phyloP scores from a whole-genome alignment of 2,329 filamentous ascomycete genomes.

The Pestalotiopsis sp. region DNA sequence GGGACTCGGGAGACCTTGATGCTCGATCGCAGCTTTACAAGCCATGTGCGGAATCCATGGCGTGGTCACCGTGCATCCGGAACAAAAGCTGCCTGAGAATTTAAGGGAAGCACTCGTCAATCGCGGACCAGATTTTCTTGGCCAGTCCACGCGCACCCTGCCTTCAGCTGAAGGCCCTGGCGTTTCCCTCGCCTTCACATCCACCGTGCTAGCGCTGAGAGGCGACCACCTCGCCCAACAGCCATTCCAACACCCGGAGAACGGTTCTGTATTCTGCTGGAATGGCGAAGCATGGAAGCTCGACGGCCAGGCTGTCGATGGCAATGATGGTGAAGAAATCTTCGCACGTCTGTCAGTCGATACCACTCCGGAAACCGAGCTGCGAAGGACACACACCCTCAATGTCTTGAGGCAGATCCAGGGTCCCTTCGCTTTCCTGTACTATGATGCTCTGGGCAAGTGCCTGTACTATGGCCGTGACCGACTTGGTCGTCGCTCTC shows the following conservation, averaged over 20 bases:
- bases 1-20: neutral
- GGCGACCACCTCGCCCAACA: conserved; percentile 71
- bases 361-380: conserved; percentile 23
- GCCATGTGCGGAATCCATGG: conserved; percentile 64
- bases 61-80: conserved; percentile 39
- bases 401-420: conserved; percentile 61
- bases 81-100: conserved; percentile 31
- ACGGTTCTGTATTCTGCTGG: conserved; percentile 81
- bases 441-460: conserved; percentile 63
- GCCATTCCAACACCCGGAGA: conserved; percentile 62
- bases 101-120: conserved; percentile 50
- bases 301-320: conserved; percentile 53
- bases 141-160: conserved; percentile 35
- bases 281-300: conserved; percentile 95
- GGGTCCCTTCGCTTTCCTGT: conserved; percentile 90
- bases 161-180: conserved; percentile 24
- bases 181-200: conserved; percentile 62
- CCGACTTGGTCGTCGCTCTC: conserved; percentile 80
- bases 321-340: conserved; percentile 77
- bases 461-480: conserved; percentile 83
- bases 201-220: conserved; percentile 88
- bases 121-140: conserved; percentile 61
- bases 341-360: conserved; percentile 47
- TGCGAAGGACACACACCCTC: conserved; percentile 39
- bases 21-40: neutral